Conservation (phyloP, 2,329 filamentous ascomycete genomes). For the Aspergillus flavus region DNA sequence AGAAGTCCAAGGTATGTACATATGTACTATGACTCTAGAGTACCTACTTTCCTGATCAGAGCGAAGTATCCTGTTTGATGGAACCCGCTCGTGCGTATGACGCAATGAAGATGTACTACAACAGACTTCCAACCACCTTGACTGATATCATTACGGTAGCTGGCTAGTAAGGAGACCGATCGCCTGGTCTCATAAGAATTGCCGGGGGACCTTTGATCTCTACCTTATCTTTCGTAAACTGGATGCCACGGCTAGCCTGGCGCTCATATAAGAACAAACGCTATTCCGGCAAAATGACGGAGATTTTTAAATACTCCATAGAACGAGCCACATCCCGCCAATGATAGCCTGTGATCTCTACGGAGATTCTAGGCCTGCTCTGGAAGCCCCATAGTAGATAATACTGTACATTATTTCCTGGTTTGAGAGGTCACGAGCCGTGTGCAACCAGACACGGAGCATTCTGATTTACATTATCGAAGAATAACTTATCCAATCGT, state of each 20-base stretch:
- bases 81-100: background rate
- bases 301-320: background rate
- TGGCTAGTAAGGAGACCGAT: background rate
- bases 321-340: background rate
- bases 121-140: too few relatives aligned
- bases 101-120: background rate
- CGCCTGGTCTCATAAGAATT: background rate
- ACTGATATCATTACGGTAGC: background rate
- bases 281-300: background rate
- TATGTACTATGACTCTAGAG: background rate
- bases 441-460: background rate
- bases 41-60: background rate
- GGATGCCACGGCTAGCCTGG: background rate
- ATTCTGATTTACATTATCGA: background rate
- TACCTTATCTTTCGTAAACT: background rate
- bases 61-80: background rate
- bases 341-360: background rate
- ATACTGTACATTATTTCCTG: background rate
- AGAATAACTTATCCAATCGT: background rate
- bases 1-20: background rate
- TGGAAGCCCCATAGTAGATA: background rate
- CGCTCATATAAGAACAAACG: background rate
- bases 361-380: background rate
- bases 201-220: background rate
- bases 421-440: background rate